A percentile compares a stretch with the other conserved stretches of the same genome.
These are phyloP conservation scores for Lasiodiplodia sp. DNA, from an alignment of 2,329 filamentous ascomycete genomes.

Conservation along the genomic window DNA sequence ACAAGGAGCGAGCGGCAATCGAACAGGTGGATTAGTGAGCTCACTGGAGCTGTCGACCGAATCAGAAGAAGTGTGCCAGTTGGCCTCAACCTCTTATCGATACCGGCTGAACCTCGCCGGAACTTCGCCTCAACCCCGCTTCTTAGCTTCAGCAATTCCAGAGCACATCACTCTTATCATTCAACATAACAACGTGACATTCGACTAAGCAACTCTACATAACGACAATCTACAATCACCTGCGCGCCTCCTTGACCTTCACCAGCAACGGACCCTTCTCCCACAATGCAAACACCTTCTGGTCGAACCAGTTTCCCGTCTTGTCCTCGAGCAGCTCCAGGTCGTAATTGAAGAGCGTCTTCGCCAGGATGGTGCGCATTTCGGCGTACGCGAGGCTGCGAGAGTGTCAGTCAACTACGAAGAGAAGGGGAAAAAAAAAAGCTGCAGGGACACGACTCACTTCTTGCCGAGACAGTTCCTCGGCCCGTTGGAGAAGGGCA, in stretches of 20 bases:
- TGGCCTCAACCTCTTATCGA: conserved; percentile 20
- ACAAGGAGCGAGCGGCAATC: neutral
- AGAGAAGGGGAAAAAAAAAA: neutral
- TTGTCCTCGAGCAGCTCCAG: conserved; percentile 39
- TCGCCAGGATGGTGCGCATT: conserved; percentile 49
- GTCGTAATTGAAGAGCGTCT: conserved; percentile 52
- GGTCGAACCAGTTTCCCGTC: conserved; percentile 50
- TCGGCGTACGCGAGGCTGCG: conserved; percentile 45
- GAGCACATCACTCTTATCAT: too few species aligned
- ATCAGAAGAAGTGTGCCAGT: conserved; percentile 25
- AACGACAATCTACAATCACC: neutral
- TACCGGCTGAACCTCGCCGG: conserved; percentile 4
- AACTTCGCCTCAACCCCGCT: too few species aligned
- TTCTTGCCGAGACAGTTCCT: conserved; percentile 47
- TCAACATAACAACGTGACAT: neutral
- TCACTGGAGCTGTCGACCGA: conserved; percentile 16
- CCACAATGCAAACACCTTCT: conserved; percentile 44
- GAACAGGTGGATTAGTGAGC: conserved; percentile 7
- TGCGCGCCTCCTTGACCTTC: conserved; percentile 33
- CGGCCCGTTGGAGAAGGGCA: conserved; percentile 47
- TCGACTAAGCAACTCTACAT: neutral
- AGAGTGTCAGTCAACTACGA: neutral
- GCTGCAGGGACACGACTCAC: conserved; percentile 36
- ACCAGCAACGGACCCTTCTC: conserved; percentile 43
- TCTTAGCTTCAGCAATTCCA: too few species aligned